Evolutionary conservation across 352 stramenopile species (phyloP).

Genomic region (Pythium sukuiense): DNA sequence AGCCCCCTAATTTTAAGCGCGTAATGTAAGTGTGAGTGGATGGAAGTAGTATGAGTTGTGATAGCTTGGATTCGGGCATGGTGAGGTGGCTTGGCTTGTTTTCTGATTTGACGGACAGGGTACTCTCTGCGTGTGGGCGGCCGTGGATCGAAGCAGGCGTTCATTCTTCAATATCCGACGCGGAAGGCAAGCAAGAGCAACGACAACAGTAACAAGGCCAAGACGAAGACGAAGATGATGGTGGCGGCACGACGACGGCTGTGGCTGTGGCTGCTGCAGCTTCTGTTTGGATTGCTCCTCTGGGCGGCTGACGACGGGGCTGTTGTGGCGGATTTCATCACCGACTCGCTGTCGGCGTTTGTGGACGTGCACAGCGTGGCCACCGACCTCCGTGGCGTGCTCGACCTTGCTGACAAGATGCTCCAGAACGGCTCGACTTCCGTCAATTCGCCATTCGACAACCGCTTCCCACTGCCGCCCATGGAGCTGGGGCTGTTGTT

Average conservation of each 20-base stretch:
- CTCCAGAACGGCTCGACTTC: conserved; percentile 3
- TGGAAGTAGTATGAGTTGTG: background rate
- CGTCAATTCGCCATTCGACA: conserved; percentile 33
- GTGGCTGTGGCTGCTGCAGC: background rate
- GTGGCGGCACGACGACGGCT: background rate
- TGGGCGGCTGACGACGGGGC: background rate
- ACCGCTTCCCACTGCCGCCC: conserved; percentile 48
- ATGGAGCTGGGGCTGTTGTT: conserved; percentile 46
- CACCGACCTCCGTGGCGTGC: conserved; percentile 6
- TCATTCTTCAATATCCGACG: background rate
- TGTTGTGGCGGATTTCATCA: conserved; percentile 17
- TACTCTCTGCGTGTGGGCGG: background rate
- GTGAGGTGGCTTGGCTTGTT: conserved; percentile 2
- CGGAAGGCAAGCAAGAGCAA: background rate
- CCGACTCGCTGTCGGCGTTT: conserved; percentile 25
- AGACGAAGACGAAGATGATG: background rate
- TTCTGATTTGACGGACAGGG: conserved; percentile 5
- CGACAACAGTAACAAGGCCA: background rate
- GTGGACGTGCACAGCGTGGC: conserved; percentile 22
- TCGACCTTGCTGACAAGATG: conserved; percentile 21
- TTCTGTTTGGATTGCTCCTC: background rate
- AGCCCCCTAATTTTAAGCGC: conserved; percentile 8
- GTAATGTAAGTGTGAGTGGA: conserved; percentile 25
- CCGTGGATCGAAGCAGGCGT: background rate
- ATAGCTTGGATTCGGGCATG: background rate